Evolutionary conservation across 2,329 filamentous ascomycete genomes (phyloP).

Genomic region (Apiospora kogelbergensis): DNA sequence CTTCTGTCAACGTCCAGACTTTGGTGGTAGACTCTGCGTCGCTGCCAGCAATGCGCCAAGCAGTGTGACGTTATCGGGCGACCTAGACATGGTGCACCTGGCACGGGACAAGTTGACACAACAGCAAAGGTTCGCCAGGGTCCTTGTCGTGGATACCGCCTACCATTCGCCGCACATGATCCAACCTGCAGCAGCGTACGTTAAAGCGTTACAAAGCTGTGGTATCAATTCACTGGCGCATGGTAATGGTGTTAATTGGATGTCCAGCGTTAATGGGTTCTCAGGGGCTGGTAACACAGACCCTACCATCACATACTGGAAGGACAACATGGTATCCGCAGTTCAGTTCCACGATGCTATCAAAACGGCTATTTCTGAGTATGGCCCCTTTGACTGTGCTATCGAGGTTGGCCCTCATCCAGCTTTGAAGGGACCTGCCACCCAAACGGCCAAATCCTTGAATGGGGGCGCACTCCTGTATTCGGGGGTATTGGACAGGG

Average conservation of each 20-base stretch:
- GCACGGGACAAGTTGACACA: slow-evolving; percentile 20
- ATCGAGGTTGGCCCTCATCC: slow-evolving; percentile 32
- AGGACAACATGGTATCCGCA: slow-evolving; percentile 39
- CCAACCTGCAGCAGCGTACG: slow-evolving; percentile 33
- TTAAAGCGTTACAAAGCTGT: slow-evolving; percentile 28
- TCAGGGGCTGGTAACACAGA: slow-evolving; percentile 18
- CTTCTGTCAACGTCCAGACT: slow-evolving; percentile 22
- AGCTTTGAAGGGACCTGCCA: slow-evolving; percentile 26
- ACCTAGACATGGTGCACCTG: slow-evolving; percentile 21
- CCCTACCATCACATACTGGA: slow-evolving; percentile 36
- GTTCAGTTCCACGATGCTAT: slow-evolving; percentile 40
- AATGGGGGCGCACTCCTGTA: slow-evolving; percentile 23
- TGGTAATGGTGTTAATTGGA: slow-evolving; percentile 33
- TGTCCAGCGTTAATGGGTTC: slow-evolving; percentile 40
- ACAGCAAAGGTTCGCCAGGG: slow-evolving; percentile 31
- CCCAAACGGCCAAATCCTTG: slow-evolving; percentile 22
- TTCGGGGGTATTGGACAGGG: slow-evolving; percentile 21
- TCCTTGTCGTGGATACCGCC: slow-evolving; percentile 43
- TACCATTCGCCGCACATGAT: slow-evolving; percentile 53
- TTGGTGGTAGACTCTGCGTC: slow-evolving; percentile 23
- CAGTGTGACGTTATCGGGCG: slow-evolving; percentile 30
- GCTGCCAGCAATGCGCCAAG: slow-evolving; percentile 30
- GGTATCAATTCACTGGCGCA: slow-evolving; percentile 24
- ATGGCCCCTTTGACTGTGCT: slow-evolving; percentile 25
- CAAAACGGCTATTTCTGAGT: slow-evolving; percentile 20